phyloP scores from a whole-genome alignment of 441 rosid genomes.

The Euphorbia corollata region DNA sequence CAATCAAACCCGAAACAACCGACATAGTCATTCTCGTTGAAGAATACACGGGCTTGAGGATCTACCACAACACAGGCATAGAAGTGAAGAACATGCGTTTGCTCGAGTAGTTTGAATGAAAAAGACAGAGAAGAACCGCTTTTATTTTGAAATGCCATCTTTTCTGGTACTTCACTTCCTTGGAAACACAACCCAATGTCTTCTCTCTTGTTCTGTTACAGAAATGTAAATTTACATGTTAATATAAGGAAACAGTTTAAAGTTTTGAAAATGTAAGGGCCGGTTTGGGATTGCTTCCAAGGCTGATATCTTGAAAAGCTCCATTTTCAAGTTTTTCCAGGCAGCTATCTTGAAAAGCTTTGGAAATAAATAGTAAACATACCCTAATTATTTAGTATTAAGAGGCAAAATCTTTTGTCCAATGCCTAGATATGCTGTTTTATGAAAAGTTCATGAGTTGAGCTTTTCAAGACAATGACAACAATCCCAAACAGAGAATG shows the following conservation, averaged over 20 bases:
- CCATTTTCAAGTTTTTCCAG: too few species aligned
- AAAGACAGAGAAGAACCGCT: slow-evolving; percentile 6
- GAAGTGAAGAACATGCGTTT: not conserved
- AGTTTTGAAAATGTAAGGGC: not conserved
- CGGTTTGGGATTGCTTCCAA: too few species aligned
- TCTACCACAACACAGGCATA: not conserved
- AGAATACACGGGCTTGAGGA: not conserved
- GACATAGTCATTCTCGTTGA: not conserved
- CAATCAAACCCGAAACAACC: too few species aligned
- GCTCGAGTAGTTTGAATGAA: not conserved
- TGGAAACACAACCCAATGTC: not conserved
- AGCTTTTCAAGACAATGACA: too few species aligned
- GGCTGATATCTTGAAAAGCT: too few species aligned
- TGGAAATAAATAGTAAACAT: too few species aligned
- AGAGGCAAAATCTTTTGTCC: too few species aligned
- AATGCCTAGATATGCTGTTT: too few species aligned
- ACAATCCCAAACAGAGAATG: too few species aligned
- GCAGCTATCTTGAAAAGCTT: too few species aligned
- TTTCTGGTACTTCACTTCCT: slow-evolving; percentile 6
- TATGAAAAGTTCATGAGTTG: too few species aligned
- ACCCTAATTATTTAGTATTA: too few species aligned
- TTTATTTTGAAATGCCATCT: not conserved
- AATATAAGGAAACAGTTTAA: not conserved
- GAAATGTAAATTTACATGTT: not conserved
- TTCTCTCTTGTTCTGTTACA: not conserved